Conservation (phyloP, 129 eudicot species). For the Logfia minima region DNA sequence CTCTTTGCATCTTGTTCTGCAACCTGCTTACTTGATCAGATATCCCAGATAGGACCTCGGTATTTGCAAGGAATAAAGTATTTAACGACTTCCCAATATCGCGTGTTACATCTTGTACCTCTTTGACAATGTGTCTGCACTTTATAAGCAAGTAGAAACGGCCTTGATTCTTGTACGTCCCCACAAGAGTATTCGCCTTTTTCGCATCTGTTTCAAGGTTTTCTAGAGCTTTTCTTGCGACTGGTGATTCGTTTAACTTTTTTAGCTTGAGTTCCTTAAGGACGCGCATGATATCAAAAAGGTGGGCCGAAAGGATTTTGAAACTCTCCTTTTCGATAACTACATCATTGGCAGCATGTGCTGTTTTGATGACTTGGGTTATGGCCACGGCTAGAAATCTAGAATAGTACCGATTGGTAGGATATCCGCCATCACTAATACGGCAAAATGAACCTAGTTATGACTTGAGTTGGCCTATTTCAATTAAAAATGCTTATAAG, state of each 20-base stretch:
- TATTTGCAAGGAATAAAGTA: too few relatives aligned
- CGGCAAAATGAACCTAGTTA: not conserved
- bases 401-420: constrained; percentile 58
- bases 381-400: constrained; percentile 50
- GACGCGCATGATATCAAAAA: constrained; percentile 49
- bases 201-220: constrained; percentile 56
- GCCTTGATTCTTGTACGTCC: constrained; percentile 48
- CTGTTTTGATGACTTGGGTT: constrained; percentile 55
- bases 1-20: constrained; percentile 60
- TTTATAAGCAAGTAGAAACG: constrained; percentile 58
- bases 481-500: not conserved
- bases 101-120: constrained; percentile 60
- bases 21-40: constrained; percentile 51
- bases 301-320: constrained; percentile 49
- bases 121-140: constrained; percentile 63
- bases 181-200: constrained; percentile 52
- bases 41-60: constrained; percentile 47
- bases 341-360: constrained; percentile 57
- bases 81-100: too few relatives aligned
- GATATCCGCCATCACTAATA: constrained; percentile 43
- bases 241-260: constrained; percentile 47
- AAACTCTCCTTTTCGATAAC: constrained; percentile 65
- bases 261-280: constrained; percentile 51
- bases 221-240: constrained; percentile 57
- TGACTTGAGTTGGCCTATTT: not conserved